phyloP scores from a whole-genome alignment of 495 filamentous ascomycete species.

The Ramalina peruviana region DNA sequence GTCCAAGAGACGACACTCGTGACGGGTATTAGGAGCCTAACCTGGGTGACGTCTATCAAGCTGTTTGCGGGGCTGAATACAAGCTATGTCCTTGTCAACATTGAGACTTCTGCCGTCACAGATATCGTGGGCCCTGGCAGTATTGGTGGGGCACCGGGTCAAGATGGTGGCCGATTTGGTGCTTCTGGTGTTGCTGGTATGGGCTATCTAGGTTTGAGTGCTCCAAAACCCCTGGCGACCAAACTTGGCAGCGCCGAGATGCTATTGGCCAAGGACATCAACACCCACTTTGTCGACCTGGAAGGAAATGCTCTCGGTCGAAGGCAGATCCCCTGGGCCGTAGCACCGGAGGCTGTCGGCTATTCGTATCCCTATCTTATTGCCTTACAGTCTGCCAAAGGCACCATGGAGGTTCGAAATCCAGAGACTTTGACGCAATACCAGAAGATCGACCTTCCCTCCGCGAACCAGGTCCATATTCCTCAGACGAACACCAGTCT shows the following conservation, averaged over 20 bases:
- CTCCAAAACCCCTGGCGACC: constrained; percentile 78
- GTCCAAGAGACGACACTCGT: constrained; percentile 63
- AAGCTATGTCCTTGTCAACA: constrained; percentile 78
- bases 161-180: constrained; percentile 48
- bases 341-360: constrained; percentile 77
- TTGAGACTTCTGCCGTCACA: constrained; percentile 51
- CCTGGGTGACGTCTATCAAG: constrained; percentile 76
- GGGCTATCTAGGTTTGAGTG: constrained; percentile 83
- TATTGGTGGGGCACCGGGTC: constrained; percentile 50
- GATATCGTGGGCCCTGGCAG: constrained; percentile 72
- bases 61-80: constrained; percentile 77
- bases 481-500: constrained; percentile 85
- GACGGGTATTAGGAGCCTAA: constrained; percentile 68
- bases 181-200: constrained; percentile 63
- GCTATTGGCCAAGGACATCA: constrained; percentile 86
- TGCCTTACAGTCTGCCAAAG: constrained; percentile 74
- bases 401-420: constrained; percentile 79
- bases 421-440: constrained; percentile 79
- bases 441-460: constrained; percentile 69
- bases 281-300: constrained; percentile 78
- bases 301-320: constrained; percentile 71
- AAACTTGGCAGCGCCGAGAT: constrained; percentile 70
- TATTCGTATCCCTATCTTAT: constrained; percentile 95
- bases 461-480: constrained; percentile 76
- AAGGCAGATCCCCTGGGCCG: constrained; percentile 79